Evolutionary conservation across 495 filamentous ascomycete genomes (phyloP).

Genomic region (Hypoxylon cercidicola): DNA sequence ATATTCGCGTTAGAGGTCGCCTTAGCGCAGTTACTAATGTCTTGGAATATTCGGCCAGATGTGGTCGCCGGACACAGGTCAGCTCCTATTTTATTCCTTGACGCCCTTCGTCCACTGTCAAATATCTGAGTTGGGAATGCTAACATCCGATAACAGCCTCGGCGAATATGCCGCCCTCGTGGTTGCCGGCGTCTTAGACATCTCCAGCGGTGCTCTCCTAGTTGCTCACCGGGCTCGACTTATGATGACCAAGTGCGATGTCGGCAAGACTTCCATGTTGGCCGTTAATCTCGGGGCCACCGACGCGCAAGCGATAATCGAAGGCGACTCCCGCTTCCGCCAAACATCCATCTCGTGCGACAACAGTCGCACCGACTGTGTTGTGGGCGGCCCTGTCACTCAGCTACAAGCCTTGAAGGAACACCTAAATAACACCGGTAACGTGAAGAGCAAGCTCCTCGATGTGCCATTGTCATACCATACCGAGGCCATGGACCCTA

Average conservation of each 20-base stretch:
- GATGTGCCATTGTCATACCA: slow-evolving; percentile 19
- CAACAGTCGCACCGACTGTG: slow-evolving; percentile 3
- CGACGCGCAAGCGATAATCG: not conserved
- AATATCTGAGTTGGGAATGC: no score
- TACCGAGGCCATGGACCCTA: slow-evolving; percentile 18
- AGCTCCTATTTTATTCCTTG: no score
- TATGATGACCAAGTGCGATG: slow-evolving; percentile 1
- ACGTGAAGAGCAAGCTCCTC: slow-evolving; percentile 16
- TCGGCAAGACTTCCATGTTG: slow-evolving; percentile 1
- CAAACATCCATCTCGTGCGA: not conserved
- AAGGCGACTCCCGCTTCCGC: not conserved
- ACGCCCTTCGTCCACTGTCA: no score
- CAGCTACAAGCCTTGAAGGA: not conserved
- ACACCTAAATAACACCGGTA: not conserved
- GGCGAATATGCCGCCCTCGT: slow-evolving; percentile 3
- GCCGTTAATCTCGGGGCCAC: slow-evolving; percentile 1
- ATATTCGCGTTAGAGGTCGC: slow-evolving; percentile 18
- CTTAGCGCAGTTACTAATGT: slow-evolving; percentile 8
- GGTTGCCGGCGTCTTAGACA: slow-evolving; percentile 3
- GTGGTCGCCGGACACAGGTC: slow-evolving; percentile 1
- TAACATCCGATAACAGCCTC: not conserved
- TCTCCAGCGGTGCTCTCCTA: not conserved
- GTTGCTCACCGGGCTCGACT: slow-evolving; percentile 2
- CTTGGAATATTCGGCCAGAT: slow-evolving; percentile 12
- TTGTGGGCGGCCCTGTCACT: not conserved